Base-by-base conservation (phyloP, 1,139 yeast species). In the Debaryomyces sp. region DNA sequence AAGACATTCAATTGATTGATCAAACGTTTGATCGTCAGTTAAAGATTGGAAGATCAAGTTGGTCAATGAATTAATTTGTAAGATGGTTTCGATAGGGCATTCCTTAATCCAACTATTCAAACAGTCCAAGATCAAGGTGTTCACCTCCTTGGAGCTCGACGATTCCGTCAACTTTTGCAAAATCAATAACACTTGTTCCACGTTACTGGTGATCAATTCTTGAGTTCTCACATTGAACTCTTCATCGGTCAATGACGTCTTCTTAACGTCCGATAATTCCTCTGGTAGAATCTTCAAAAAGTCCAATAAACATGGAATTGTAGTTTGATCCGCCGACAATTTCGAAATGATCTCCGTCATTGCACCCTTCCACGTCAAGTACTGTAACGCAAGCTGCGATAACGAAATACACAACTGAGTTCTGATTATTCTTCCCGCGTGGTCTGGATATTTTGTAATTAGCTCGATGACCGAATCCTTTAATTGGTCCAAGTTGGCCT, bases 51-150 rank as follows among this genome's bases (percentile, higher is more conserved):
- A 89, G 24, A 92, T 80, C 48, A 91, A 69, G 12, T 80, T 73
- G 24, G 92, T 81, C 44, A 94, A 69, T 1, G 85, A 70, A 17
- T 84, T 78, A 34, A 88, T 80, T 15, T 81, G 73, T 44, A 90
- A 67, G 30, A 92, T 73, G 46, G 82, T 77, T 47, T 82, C 86
- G 33, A 90, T 77, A 2, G 94, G 89, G 45, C 90, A 82, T 63
- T 94, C 99, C 54, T 80, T 81, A 50, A 94, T 83, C 99, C 99
- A 94, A 29, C 96, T 87, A 58, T 86, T 85, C 53, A 94, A 75
- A 65, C 96, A 89, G 55, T 84, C 87, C 53, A 92, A 77, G 12
- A 91, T 76, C 44, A 84, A 70, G 9, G 72, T 57, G 45, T 64
- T 62, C 13, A 56, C 50, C 21, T 41, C 46, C 6, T 51, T 48